Conservation (phyloP, 768 basidiomycete species). For the Suillus fuscotomentosus region DNA sequence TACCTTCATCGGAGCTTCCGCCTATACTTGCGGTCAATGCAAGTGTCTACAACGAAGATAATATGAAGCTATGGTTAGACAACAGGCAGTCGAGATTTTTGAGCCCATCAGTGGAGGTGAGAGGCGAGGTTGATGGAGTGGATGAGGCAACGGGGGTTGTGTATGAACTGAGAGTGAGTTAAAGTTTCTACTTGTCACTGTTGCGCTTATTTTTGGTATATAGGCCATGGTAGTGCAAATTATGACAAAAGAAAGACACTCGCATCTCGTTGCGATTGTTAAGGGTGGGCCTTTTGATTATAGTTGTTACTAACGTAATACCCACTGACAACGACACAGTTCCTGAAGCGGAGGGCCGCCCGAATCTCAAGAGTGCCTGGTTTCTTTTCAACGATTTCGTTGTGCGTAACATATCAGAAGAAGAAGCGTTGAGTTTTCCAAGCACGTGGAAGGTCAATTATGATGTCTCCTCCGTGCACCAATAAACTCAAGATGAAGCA, state of each 20-base stretch:
- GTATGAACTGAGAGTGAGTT: slow-evolving; percentile 73
- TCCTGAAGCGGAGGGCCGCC: slow-evolving; percentile 57
- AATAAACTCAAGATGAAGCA: slow-evolving; percentile 28
- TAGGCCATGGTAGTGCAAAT: slow-evolving; percentile 86
- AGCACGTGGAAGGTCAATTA: slow-evolving; percentile 87
- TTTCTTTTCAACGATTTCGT: slow-evolving; percentile 96
- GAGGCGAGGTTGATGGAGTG: slow-evolving; percentile 57
- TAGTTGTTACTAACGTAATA: not conserved
- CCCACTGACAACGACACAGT: slow-evolving; percentile 40
- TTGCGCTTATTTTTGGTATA: not conserved
- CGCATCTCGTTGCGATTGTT: slow-evolving; percentile 87
- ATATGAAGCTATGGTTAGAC: slow-evolving; percentile 75
- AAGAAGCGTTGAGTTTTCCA: slow-evolving; percentile 85
- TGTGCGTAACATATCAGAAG: slow-evolving; percentile 79
- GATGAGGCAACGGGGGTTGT: slow-evolving; percentile 54
- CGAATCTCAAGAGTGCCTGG: slow-evolving; percentile 61
- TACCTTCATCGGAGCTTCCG: slow-evolving; percentile 66
- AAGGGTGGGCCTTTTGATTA: slow-evolving; percentile 49
- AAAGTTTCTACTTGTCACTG: not conserved
- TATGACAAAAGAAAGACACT: slow-evolving; percentile 61
- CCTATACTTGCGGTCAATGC: slow-evolving; percentile 87
- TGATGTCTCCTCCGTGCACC: not conserved
- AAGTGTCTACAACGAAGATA: slow-evolving; percentile 74
- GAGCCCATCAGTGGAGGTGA: slow-evolving; percentile 51
- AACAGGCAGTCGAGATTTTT: slow-evolving; percentile 46